phyloP scores from a whole-genome alignment of 805 yeast genomes.

The Cyberlindnera bimundalis region DNA sequence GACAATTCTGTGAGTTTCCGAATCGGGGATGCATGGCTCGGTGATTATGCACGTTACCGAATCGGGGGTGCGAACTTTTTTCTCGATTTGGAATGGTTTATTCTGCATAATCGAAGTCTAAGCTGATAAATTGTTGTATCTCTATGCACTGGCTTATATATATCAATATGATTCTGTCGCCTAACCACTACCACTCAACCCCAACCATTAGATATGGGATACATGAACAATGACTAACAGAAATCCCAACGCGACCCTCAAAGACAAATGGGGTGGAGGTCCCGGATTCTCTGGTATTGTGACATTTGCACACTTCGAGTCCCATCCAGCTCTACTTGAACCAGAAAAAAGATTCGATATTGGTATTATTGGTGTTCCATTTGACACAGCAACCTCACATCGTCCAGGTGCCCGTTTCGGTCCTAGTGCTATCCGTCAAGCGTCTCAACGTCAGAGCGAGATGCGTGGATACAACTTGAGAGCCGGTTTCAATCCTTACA shows the following conservation, averaged over 20 bases:
- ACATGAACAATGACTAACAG: not conserved
- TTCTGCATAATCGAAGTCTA: too few species aligned
- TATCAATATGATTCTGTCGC: too few species aligned
- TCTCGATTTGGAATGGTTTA: too few species aligned
- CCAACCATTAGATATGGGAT: too few species aligned
- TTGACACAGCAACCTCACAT: conserved; percentile 77
- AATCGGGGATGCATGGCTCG: too few species aligned
- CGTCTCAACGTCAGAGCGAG: conserved; percentile 65
- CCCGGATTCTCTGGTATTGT: not conserved
- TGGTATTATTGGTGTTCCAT: conserved; percentile 76
- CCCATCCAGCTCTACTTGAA: not conserved
- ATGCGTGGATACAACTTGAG: conserved; percentile 66
- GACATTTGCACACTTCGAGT: not conserved
- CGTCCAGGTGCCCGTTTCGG: conserved; percentile 85
- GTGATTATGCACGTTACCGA: too few species aligned
- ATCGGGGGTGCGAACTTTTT: too few species aligned
- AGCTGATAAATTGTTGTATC: too few species aligned
- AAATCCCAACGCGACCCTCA: not conserved
- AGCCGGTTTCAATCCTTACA: conserved; percentile 57
- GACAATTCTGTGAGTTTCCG: too few species aligned
- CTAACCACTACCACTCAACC: too few species aligned
- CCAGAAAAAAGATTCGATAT: conserved; percentile 1
- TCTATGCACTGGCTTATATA: too few species aligned
- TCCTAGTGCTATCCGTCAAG: conserved; percentile 63
- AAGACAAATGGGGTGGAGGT: conserved; percentile 1